Evolutionary conservation across 2,329 filamentous ascomycete genomes (phyloP).

Genomic region (Colletotrichum lupini): DNA sequence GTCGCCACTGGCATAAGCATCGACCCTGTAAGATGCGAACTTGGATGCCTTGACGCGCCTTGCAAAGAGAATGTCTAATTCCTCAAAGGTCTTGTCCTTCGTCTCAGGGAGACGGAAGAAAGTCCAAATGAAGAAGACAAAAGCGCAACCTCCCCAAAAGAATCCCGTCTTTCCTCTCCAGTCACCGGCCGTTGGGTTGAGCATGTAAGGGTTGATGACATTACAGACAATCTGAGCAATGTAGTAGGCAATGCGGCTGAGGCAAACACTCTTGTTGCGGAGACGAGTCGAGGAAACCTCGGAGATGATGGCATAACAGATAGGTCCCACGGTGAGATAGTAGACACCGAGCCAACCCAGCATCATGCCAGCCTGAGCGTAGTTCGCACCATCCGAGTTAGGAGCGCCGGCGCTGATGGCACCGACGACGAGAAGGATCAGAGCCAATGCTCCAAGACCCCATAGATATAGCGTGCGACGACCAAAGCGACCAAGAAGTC

Average conservation of each 20-base stretch:
- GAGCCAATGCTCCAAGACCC: conserved; percentile 49
- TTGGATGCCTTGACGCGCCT: conserved; percentile 8
- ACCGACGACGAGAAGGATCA: conserved; percentile 55
- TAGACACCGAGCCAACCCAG: conserved; percentile 57
- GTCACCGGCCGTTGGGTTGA: conserved; percentile 47
- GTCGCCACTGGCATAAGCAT: conserved; percentile 20
- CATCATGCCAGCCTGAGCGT: conserved; percentile 52
- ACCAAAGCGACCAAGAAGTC: conserved; percentile 53
- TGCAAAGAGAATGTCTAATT: conserved; percentile 47
- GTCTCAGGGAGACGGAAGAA: conserved; percentile 50
- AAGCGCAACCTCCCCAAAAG: conserved; percentile 40
- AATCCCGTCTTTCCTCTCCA: conserved; percentile 51
- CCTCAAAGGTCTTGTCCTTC: conserved; percentile 45
- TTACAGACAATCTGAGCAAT: conserved; percentile 50
- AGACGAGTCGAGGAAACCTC: conserved; percentile 53
- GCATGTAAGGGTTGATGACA: conserved; percentile 47
- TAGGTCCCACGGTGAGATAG: conserved; percentile 55
- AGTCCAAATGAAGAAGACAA: conserved; percentile 42
- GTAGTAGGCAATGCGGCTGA: conserved; percentile 52
- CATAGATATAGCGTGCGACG: conserved; percentile 54
- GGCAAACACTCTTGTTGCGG: conserved; percentile 53
- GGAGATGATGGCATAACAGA: conserved; percentile 51
- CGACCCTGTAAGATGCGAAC: conserved; percentile 18
- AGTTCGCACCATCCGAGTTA: conserved; percentile 47
- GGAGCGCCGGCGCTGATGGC: conserved; percentile 50